These are phyloP conservation scores for Alternaria tenuissima DNA, from an alignment of 2,329 filamentous ascomycete genomes.

Conservation along the genomic window DNA sequence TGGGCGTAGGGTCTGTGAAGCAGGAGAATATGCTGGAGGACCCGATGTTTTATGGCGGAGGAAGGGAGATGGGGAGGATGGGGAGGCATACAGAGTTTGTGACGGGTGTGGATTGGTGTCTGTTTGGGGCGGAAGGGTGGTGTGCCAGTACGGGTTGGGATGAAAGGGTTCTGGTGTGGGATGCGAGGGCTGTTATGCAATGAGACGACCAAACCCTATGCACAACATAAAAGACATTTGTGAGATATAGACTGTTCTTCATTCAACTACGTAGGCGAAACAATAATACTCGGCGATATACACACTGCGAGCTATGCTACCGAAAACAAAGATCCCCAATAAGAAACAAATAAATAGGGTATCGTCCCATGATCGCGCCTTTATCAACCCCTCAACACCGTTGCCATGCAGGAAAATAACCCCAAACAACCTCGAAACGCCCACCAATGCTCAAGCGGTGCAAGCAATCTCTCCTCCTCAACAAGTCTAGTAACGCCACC, in stretches of 20 bases:
- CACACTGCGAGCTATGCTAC: background rate
- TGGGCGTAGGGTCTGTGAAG: constrained; percentile 50
- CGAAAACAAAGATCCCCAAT: background rate
- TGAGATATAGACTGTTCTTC: background rate
- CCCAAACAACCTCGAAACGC: constrained; percentile 11
- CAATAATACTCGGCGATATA: background rate
- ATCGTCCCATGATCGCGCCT: constrained; percentile 24
- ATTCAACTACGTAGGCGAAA: background rate
- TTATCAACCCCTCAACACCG: background rate
- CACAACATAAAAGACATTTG: background rate
- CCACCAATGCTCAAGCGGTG: background rate
- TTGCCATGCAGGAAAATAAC: constrained; percentile 14
- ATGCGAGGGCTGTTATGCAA: constrained; percentile 74
- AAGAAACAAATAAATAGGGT: constrained; percentile 20
- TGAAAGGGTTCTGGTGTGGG: constrained; percentile 89
- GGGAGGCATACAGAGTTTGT: constrained; percentile 94
- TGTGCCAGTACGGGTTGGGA: constrained; percentile 96
- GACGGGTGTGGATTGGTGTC: constrained; percentile 95
- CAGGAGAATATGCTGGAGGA: constrained; percentile 48
- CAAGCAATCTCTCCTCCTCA: background rate
- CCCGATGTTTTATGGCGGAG: constrained; percentile 58
- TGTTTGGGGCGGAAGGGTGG: constrained; percentile 96
- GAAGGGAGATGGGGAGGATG: constrained; percentile 84
- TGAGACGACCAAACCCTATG: background rate
- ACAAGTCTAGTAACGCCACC: background rate